Percentiles rank a stretch among this genome's conserved stretches.
Evolutionary conservation across 805 yeast genomes (phyloP).

Genomic region (Sugiyamaella smithiae): DNA sequence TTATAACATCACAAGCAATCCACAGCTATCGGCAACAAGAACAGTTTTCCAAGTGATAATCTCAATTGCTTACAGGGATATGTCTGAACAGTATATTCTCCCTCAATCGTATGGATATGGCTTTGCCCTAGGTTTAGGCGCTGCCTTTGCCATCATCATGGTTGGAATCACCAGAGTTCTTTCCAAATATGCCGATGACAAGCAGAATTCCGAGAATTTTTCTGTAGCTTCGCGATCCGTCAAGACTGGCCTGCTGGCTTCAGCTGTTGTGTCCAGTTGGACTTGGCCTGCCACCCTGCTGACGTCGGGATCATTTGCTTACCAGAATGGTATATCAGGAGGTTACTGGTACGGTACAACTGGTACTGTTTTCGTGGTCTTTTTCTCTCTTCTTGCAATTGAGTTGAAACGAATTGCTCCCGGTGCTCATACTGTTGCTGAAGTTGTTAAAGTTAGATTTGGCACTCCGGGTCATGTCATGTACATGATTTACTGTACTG

Average conservation of each 20-base stretch:
- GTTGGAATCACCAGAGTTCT: conserved; percentile 65
- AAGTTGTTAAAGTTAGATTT: conserved; percentile 75
- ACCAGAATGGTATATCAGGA: conserved; percentile 72
- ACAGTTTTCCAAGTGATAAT: no score
- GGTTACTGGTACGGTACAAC: conserved; percentile 86
- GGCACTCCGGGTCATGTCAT: conserved; percentile 67
- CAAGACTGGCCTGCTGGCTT: conserved; percentile 75
- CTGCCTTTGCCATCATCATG: conserved; percentile 63
- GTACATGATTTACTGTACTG: conserved; percentile 69
- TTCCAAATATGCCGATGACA: conserved; percentile 75
- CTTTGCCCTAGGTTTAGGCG: conserved; percentile 84
- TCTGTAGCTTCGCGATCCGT: conserved; percentile 90
- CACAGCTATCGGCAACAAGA: no score
- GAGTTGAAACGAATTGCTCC: conserved; percentile 88
- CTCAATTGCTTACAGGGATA: no score
- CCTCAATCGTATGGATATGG: conserved; percentile 86
- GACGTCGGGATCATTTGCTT: conserved; percentile 74
- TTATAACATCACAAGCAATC: no score
- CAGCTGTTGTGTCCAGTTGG: conserved; percentile 93
- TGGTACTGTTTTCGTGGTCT: conserved; percentile 80
- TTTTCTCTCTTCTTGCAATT: conserved; percentile 82
- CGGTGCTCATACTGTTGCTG: conserved; percentile 85
- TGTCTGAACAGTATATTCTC: conserved; percentile 34
- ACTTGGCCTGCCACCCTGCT: conserved; percentile 81
- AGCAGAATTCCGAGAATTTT: conserved; percentile 88